Conservation (phyloP, 345 rosid genomes). For the Balakata baccata region DNA sequence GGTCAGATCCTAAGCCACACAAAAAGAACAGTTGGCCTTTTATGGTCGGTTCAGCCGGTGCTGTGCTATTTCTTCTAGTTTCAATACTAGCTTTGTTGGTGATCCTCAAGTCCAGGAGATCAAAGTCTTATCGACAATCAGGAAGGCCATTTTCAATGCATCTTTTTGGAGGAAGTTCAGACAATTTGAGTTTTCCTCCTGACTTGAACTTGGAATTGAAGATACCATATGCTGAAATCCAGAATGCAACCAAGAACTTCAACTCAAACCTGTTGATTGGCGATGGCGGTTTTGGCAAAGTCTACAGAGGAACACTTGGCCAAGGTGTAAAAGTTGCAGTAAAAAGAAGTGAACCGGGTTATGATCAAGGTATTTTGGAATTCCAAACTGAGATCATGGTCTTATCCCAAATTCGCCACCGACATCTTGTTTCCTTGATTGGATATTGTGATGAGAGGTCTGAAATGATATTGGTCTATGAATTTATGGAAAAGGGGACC, state of each 20-base stretch:
- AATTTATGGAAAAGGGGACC: slow-evolving; percentile 56
- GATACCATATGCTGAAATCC: slow-evolving; percentile 39
- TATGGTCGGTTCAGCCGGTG: slow-evolving; percentile 21
- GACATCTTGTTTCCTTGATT: slow-evolving; percentile 58
- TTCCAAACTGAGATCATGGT: slow-evolving; percentile 52
- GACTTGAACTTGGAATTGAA: slow-evolving; percentile 37
- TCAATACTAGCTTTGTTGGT: slow-evolving; percentile 21
- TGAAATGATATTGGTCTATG: slow-evolving; percentile 60
- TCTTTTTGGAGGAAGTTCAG: slow-evolving; percentile 24
- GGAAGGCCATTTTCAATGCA: slow-evolving; percentile 29
- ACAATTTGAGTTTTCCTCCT: slow-evolving; percentile 20
- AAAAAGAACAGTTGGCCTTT: slow-evolving; percentile 8
- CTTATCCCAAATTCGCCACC: slow-evolving; percentile 59
- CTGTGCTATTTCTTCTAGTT: slow-evolving; percentile 1
- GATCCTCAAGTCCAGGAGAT: slow-evolving; percentile 23
- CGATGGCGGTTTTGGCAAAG: slow-evolving; percentile 47
- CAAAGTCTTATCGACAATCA: slow-evolving; percentile 18
- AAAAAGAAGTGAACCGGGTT: slow-evolving; percentile 45
- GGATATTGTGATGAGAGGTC: slow-evolving; percentile 59
- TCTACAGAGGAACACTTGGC: slow-evolving; percentile 41
- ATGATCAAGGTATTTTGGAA: slow-evolving; percentile 44
- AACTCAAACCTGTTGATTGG: slow-evolving; percentile 34
- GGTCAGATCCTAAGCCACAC: background rate
- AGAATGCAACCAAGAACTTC: slow-evolving; percentile 41
- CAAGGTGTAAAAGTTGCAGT: slow-evolving; percentile 44